Evolutionary conservation across 1,284 basidiomycete genomes (phyloP), one percentile per base, ranked within the genome.

Genomic region (Salmacisia buchloeana): DNA sequence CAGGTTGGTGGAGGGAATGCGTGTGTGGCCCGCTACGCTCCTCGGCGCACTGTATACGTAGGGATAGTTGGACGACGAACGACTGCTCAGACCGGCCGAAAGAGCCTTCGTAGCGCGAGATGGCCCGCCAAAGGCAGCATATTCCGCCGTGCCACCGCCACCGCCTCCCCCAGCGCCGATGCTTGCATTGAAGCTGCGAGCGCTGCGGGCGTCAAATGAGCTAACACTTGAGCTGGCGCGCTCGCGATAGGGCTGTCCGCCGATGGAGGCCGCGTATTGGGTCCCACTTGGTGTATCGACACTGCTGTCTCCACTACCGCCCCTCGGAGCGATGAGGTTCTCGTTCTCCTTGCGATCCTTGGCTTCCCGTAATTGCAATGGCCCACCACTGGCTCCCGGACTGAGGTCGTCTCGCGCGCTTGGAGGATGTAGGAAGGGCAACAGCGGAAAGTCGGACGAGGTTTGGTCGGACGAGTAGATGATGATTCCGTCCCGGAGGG

Each of bases 141-240:
- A 54, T 33, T 54, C 49, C 2, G 49, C 31, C 5, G 49, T 21
- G 46, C 7, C 34, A 6, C 49, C 29, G 23, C 29, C 29, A 7
- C n/a, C n/a, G n/a, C n/a, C n/a, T n/a, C n/a, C n/a, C n/a, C n/a
- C n/a, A n/a, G n/a, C n/a, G n/a, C n/a, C n/a, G n/a, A n/a, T n/a
- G n/a, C n/a, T n/a, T n/a, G 34, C 18, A 33, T 54, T 54, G 9
- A 54, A 15, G 27, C 49, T 54, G 29, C 49, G 49, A 7, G 29
- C 49, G 21, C 49, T 54, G 27, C 49, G 49, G 21, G 25, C 34
- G 27, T 54, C 49, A 12, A 54, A 54, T 12, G 49, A 54, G 49
- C 49, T 54, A 2, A 34, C 49, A n/a, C 49, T 54, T 13, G 49
- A 54, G 27, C 49, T 54, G 23, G 49, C 49, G 3, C 49, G 49